Base-by-base conservation (phyloP, 148 eudicot species). In the Cornus controversa region DNA sequence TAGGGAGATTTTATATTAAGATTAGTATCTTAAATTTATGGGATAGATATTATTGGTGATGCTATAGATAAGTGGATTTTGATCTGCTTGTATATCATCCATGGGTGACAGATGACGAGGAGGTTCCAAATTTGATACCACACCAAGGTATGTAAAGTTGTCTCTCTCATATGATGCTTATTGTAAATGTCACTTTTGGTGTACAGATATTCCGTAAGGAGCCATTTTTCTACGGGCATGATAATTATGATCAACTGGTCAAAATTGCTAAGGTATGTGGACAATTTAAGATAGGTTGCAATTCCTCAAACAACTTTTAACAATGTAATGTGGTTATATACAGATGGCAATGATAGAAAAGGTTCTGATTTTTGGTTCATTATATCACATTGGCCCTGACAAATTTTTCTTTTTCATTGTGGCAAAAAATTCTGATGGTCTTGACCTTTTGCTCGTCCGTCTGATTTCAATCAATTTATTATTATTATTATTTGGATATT, bases 181-280 rank as follows among this genome's bases (percentile, higher is more conserved):
- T 37, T 14, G 25, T 75, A 77, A 36, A 31, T 40, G 40, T 40
- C 7, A 1, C 50, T 50, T 85, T 66, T 79, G 40, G 70, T 84
- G 64, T 79, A 70, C 96, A 94, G 98, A 94, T 94, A 85, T 94
- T 92, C 65, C 96, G 97, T 34, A 94, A 94, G 91, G 98, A 94
- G 86, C 97, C 97, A 53, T 94, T 94, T 81, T 95, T 95, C 77
- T 95, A 93, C 69, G 99, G 99, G 62, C 99, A 91, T 80, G 99
- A 95, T 80, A 96, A 96, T 86, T 86, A 93, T 86, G 99, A 96
- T 83, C 99, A 96, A 80, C 88, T 93, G 80, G 99, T 91, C 71
- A 96, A 96, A 87, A 96, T 96, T 84, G 99, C 97, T 15, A 93
- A 93, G 97, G 99, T 95, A 82, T 31, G 84, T 60, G 14, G 36